Evolutionary conservation across 768 basidiomycete genomes (phyloP).

Genomic region (Suillus bovinus): DNA sequence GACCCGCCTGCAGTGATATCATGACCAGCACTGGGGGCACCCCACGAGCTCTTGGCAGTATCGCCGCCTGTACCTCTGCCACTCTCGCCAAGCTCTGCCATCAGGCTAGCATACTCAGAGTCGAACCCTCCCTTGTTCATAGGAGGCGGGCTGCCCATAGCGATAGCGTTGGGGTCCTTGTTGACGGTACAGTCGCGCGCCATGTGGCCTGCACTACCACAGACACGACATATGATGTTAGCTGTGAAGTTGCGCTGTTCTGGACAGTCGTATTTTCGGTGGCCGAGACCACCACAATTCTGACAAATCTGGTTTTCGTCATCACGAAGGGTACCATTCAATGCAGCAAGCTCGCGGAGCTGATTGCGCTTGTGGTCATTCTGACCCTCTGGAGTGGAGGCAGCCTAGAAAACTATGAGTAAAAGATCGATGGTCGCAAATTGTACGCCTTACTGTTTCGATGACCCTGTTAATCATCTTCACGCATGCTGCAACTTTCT

Average conservation of each 20-base stretch:
- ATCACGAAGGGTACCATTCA: slow-evolving; percentile 98
- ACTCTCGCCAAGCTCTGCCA: slow-evolving; percentile 96
- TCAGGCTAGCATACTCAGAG: slow-evolving; percentile 94
- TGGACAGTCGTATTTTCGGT: slow-evolving; percentile 98
- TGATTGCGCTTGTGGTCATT: slow-evolving; percentile 99
- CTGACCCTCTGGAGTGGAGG: slow-evolving; percentile 98
- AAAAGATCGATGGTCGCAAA: neutral
- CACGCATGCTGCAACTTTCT: slow-evolving; percentile 90
- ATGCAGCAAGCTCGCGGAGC: slow-evolving; percentile 92
- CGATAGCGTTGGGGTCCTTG: slow-evolving; percentile 77
- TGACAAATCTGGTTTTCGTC: slow-evolving; percentile 99
- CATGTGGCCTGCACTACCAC: slow-evolving; percentile 99
- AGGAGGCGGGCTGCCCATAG: slow-evolving; percentile 46
- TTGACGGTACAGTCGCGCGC: slow-evolving; percentile 96
- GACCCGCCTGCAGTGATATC: slow-evolving; percentile 62
- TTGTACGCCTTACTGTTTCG: slow-evolving; percentile 71
- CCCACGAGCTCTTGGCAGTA: slow-evolving; percentile 55
- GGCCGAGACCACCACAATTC: slow-evolving; percentile 91
- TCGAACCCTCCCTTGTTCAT: slow-evolving; percentile 82
- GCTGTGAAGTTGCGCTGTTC: slow-evolving; percentile 98
- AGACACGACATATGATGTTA: slow-evolving; percentile 98
- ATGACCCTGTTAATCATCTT: slow-evolving; percentile 97
- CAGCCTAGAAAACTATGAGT: slow-evolving; percentile 60
- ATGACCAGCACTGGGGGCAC: slow-evolving; percentile 64
- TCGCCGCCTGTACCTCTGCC: slow-evolving; percentile 57